These are phyloP conservation scores for Arabis hirsuta DNA, from an alignment of 345 rosid species.

Conservation along the genomic window DNA sequence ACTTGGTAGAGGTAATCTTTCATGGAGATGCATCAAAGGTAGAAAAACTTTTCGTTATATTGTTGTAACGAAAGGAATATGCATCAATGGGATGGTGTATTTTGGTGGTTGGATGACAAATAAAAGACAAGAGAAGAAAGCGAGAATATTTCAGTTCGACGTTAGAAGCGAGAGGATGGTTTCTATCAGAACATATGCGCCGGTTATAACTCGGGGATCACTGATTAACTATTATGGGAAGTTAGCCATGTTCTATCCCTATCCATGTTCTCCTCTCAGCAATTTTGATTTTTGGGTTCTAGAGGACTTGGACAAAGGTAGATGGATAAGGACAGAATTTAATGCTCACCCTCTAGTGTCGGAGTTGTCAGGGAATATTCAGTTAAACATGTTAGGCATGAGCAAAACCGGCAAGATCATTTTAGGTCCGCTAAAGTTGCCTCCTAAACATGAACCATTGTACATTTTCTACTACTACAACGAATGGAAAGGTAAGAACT, in stretches of 20 bases:
- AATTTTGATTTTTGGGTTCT: not conserved
- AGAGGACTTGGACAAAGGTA: not conserved
- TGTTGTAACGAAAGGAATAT: not conserved
- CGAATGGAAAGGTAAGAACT: not conserved
- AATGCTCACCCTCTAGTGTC: not conserved
- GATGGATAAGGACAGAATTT: not conserved
- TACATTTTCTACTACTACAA: conserved; percentile 13
- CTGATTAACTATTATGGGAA: not conserved
- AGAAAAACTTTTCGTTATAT: not conserved
- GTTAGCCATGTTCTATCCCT: not conserved
- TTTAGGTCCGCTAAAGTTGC: not conserved
- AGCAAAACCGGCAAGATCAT: not conserved
- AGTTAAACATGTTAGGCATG: conserved; percentile 2
- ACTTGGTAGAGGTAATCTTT: not conserved
- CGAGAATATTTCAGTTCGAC: not conserved
- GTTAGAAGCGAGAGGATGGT: not conserved
- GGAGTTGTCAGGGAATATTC: not conserved
- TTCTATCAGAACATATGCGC: not conserved
- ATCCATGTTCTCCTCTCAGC: not conserved
- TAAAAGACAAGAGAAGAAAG: not conserved
- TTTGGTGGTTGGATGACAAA: not conserved
- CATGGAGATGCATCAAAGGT: conserved; percentile 4
- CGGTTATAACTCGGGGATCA: not conserved
- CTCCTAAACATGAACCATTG: not conserved
- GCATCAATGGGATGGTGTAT: conserved; percentile 9